These are phyloP conservation scores for Nicotiana noctiflora DNA, from an alignment of 257 asterid species.

Conservation along the genomic window DNA sequence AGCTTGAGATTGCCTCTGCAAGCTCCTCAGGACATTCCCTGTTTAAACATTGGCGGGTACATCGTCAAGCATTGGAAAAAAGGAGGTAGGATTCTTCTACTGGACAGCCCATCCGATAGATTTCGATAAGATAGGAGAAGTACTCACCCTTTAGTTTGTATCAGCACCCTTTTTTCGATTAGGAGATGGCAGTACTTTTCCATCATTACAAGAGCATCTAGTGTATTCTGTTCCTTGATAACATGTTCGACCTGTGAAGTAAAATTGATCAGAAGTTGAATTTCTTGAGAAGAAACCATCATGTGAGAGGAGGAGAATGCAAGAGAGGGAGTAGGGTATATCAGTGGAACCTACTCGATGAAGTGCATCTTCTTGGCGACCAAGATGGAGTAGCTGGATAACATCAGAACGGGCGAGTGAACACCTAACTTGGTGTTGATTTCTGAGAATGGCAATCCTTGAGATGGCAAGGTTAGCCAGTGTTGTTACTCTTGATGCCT, in stretches of 20 bases:
- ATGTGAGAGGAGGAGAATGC: neutral
- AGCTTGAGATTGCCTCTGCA: constrained; percentile 32
- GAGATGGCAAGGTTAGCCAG: constrained; percentile 28
- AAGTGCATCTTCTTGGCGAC: constrained; percentile 27
- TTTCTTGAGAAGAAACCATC: neutral
- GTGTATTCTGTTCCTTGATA: constrained; percentile 22
- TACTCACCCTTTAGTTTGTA: constrained; percentile 24
- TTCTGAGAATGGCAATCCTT: constrained; percentile 28
- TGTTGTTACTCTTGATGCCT: constrained; percentile 16
- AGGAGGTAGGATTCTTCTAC: neutral
- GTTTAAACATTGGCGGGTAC: neutral
- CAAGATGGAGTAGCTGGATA: constrained; percentile 31
- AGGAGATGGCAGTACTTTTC: constrained; percentile 26
- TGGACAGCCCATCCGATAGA: neutral
- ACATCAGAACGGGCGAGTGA: constrained; percentile 30
- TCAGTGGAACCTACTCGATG: constrained; percentile 22
- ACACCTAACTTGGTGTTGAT: constrained; percentile 21
- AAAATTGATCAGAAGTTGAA: neutral
- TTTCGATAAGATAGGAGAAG: neutral
- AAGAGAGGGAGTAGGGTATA: too few species aligned
- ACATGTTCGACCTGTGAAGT: constrained; percentile 24
- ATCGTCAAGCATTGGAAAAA: neutral
- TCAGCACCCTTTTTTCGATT: constrained; percentile 16
- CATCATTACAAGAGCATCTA: constrained; percentile 27
- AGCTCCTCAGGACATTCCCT: constrained; percentile 43